Conservation (phyloP, 495 filamentous ascomycete species). For the Lichenothelia convexa region DNA sequence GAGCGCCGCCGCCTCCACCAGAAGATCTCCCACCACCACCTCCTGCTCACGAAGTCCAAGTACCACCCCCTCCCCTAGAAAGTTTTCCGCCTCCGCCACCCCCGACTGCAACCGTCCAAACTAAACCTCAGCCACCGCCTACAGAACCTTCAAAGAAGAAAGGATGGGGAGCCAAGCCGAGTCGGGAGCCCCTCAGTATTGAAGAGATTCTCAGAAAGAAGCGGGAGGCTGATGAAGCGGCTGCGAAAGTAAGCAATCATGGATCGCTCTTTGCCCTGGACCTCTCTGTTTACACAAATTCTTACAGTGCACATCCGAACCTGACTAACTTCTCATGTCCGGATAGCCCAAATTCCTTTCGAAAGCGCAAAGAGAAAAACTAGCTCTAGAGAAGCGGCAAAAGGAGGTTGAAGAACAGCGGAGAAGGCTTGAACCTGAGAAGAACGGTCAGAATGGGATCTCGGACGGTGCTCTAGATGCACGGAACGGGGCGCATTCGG, state of each 20-base stretch:
- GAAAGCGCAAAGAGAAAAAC: constrained; percentile 70
- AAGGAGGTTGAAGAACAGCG: constrained; percentile 66
- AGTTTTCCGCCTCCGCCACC: constrained; percentile 36
- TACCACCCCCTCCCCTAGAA: constrained; percentile 24
- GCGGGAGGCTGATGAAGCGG: constrained; percentile 57
- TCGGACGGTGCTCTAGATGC: constrained; percentile 20
- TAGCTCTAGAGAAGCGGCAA: constrained; percentile 67
- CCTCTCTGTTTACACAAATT: constrained; percentile 12
- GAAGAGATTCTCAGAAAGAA: constrained; percentile 66
- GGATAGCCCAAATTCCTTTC: constrained; percentile 74
- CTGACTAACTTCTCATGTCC: constrained; percentile 14
- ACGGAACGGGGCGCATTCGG: constrained; percentile 1
- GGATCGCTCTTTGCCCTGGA: neutral
- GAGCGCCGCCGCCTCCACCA: constrained; percentile 12
- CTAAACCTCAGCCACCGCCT: constrained; percentile 39
- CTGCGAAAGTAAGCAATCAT: constrained; percentile 39
- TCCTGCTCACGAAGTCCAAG: constrained; percentile 4
- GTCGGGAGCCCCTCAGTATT: constrained; percentile 43
- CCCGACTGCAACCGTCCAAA: too few relatives aligned
- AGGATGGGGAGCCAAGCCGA: constrained; percentile 31
- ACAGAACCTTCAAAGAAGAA: constrained; percentile 30
- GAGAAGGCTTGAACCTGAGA: constrained; percentile 33
- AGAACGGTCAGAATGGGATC: constrained; percentile 4
- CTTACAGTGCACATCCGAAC: constrained; percentile 11
- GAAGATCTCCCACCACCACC: constrained; percentile 30